Conservation (phyloP, 805 yeast genomes). For the Ogataea trehalophila region DNA sequence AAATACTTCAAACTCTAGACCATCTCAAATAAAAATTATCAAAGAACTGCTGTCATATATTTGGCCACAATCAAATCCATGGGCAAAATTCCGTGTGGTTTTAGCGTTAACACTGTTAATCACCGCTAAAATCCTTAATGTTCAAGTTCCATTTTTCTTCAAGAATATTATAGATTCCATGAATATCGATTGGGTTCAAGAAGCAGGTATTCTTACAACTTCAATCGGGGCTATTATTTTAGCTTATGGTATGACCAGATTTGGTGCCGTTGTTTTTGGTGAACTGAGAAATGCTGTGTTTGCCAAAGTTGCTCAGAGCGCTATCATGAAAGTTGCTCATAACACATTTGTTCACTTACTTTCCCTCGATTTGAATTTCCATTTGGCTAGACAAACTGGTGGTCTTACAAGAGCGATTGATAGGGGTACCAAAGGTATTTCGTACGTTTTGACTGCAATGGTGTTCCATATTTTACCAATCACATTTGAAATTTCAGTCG, state of each 20-base stretch:
- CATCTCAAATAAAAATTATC: conserved; percentile 51
- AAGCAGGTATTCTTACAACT: conserved; percentile 58
- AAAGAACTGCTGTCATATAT: conserved; percentile 61
- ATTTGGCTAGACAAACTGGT: conserved; percentile 88
- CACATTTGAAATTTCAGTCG: conserved; percentile 85
- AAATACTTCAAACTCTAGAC: conserved; percentile 13
- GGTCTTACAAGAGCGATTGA: conserved; percentile 95
- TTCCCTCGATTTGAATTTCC: conserved; percentile 84
- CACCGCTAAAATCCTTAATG: conserved; percentile 79
- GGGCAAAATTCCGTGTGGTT: conserved; percentile 68
- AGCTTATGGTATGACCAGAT: conserved; percentile 90
- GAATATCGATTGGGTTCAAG: conserved; percentile 81
- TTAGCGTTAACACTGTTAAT: conserved; percentile 71
- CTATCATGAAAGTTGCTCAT: conserved; percentile 83
- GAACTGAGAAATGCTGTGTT: conserved; percentile 93
- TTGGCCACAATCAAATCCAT: conserved; percentile 73
- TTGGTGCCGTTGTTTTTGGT: conserved; percentile 92
- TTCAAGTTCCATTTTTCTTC: conserved; percentile 94
- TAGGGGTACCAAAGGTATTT: conserved; percentile 95
- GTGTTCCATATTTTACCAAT: conserved; percentile 96
- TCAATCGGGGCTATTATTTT: conserved; percentile 63
- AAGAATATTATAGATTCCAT: conserved; percentile 83
- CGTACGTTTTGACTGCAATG: conserved; percentile 90
- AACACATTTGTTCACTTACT: conserved; percentile 83
- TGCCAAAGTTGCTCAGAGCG: conserved; percentile 92